These are phyloP conservation scores for Ascochyta viciae-villosae DNA, from an alignment of 2,329 filamentous ascomycete species.

Conservation along the genomic window DNA sequence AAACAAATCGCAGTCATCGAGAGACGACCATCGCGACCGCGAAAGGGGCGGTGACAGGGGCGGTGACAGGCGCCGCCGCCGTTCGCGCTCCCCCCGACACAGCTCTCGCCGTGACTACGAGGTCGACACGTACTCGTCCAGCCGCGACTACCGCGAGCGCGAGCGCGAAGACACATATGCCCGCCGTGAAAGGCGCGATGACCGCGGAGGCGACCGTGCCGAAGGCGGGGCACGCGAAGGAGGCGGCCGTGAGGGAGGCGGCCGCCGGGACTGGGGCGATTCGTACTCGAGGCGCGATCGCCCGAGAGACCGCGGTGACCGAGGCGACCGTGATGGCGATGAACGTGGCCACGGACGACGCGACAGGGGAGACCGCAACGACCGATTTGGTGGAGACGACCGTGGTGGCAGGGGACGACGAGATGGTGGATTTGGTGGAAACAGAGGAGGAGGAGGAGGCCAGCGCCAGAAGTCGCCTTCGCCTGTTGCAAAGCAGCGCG, in stretches of 20 bases:
- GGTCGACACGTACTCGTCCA: constrained; percentile 88
- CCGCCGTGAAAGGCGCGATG: constrained; percentile 63
- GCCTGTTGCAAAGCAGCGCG: constrained; percentile 82
- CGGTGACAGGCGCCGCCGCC: constrained; percentile 62
- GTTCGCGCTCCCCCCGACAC: constrained; percentile 86
- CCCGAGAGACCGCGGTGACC: constrained; percentile 40
- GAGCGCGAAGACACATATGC: constrained; percentile 93
- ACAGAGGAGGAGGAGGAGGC: constrained; percentile 34
- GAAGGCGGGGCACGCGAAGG: constrained; percentile 59
- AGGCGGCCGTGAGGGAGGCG: constrained; percentile 46
- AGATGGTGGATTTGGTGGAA: constrained; percentile 26
- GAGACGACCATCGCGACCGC: constrained; percentile 40
- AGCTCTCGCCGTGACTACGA: constrained; percentile 71
- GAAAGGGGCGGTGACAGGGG: constrained; percentile 31
- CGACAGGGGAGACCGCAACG: constrained; percentile 53
- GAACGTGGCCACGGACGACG: constrained; percentile 44
- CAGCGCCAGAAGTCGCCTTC: constrained; percentile 74
- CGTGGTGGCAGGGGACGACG: constrained; percentile 40
- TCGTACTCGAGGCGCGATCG: constrained; percentile 48
- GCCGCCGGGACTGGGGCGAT: constrained; percentile 69
- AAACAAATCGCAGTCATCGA: constrained; percentile 37
- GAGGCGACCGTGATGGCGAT: constrained; percentile 42
- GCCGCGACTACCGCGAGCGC: constrained; percentile 88
- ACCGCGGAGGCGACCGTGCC: constrained; percentile 59
- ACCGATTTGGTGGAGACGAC: constrained; percentile 50